These are phyloP conservation scores for Carex sylvatica DNA, from an alignment of 202 grass and related monocot species.

Conservation along the genomic window DNA sequence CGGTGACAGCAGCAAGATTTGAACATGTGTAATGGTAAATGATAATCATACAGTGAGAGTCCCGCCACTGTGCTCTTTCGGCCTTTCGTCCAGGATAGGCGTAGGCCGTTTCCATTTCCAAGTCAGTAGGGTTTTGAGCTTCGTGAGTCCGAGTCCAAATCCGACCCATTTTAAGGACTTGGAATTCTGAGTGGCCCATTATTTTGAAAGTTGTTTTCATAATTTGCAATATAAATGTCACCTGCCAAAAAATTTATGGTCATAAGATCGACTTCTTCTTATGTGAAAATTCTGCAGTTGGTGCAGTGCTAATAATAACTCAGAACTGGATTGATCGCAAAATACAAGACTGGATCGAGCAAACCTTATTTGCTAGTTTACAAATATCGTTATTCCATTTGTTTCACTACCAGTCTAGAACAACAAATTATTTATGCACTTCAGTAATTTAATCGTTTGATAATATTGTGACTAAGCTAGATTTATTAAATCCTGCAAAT, in stretches of 20 bases:
- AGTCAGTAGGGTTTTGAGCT: neutral
- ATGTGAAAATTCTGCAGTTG: neutral
- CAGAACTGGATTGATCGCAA: neutral
- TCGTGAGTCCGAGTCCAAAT: neutral
- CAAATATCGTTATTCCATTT: neutral
- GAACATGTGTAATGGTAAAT: constrained; percentile 10
- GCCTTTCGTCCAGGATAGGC: neutral
- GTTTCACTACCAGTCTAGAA: neutral
- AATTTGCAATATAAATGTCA: neutral
- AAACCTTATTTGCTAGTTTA: neutral
- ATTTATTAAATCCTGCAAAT: neutral
- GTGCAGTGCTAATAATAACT: neutral
- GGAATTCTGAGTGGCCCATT: too few relatives aligned
- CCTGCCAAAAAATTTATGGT: neutral
- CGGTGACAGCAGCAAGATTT: constrained; percentile 11
- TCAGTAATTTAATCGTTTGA: neutral
- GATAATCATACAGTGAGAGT: neutral
- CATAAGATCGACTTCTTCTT: neutral
- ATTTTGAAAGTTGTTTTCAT: neutral
- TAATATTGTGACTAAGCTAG: neutral
- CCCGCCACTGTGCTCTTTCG: neutral
- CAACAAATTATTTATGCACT: neutral
- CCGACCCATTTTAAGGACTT: neutral
- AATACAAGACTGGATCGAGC: neutral
- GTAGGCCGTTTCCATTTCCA: too few relatives aligned